A percentile compares a stretch with the other conserved stretches of the same genome.
Conservation (phyloP, 2,329 filamentous ascomycete species). For the Venturiaceae sp. region DNA sequence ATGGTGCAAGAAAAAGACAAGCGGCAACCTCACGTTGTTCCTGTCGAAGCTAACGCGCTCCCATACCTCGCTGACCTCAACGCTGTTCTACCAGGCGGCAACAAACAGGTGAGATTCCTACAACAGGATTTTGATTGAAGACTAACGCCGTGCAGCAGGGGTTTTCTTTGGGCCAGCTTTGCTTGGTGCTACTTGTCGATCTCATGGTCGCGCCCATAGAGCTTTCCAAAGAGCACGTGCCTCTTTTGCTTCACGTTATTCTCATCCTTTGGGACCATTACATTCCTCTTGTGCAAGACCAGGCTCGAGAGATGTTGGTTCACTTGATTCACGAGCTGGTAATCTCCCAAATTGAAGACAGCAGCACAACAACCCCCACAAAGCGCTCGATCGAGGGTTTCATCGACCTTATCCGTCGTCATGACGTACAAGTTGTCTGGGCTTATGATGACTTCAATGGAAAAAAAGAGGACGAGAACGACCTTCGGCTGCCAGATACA, state of each 20-base stretch:
- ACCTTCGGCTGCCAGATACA: conserved; percentile 71
- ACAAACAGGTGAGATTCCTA: conserved; percentile 43
- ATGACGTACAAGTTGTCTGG: conserved; percentile 82
- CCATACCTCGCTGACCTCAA: conserved; percentile 85
- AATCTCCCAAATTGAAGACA: conserved; percentile 67
- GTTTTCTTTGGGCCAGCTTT: conserved; percentile 86
- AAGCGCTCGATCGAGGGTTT: conserved; percentile 77
- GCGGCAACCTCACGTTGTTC: conserved; percentile 32
- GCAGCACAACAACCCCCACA: conserved; percentile 49
- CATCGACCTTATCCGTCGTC: conserved; percentile 75
- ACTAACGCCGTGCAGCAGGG: conserved; percentile 38
- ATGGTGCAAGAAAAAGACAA: conserved; percentile 79
- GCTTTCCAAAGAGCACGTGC: conserved; percentile 67
- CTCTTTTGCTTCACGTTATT: conserved; percentile 80
- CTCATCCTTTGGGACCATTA: conserved; percentile 97
- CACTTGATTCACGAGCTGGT: conserved; percentile 95
- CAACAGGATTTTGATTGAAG: conserved; percentile 40
- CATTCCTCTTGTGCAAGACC: conserved; percentile 86
- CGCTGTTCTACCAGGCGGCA: conserved; percentile 69
- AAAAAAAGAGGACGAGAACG: conserved; percentile 59
- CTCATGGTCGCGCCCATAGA: conserved; percentile 89
- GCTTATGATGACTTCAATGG: conserved; percentile 87
- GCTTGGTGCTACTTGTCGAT: conserved; percentile 88
- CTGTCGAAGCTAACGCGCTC: conserved; percentile 63
- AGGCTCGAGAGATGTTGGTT: conserved; percentile 94